Evolutionary conservation across 2,329 filamentous ascomycete genomes (phyloP).

Genomic region (Endoconidiophora laricicola): DNA sequence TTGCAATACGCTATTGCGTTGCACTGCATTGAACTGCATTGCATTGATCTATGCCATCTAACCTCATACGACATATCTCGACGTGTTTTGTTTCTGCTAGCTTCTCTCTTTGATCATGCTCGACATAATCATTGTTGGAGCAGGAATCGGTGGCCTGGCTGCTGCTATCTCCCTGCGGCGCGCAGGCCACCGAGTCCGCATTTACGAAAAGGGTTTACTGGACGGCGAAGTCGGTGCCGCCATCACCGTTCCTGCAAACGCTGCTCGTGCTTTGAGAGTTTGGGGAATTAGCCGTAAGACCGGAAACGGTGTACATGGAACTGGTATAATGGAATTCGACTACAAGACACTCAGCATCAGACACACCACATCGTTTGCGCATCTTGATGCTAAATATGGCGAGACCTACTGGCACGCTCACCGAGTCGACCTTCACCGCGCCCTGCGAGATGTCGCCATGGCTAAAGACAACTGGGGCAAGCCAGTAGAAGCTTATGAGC

Average conservation of each 20-base stretch:
- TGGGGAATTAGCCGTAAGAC: conserved; percentile 22
- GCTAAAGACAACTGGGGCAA: conserved; percentile 16
- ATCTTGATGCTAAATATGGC: conserved; percentile 17
- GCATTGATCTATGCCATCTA: too few species aligned
- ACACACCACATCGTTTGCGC: conserved; percentile 4
- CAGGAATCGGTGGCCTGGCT: conserved; percentile 23
- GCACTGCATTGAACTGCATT: too few species aligned
- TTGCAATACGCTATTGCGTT: too few species aligned
- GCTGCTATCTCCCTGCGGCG: conserved; percentile 21
- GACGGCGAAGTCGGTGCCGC: conserved; percentile 24
- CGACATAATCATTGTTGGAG: conserved; percentile 21
- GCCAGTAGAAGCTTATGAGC: conserved; percentile 14
- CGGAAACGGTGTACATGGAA: conserved; percentile 17
- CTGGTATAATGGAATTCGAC: conserved; percentile 15
- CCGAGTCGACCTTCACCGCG: conserved; percentile 25
- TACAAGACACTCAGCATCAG: conserved; percentile 17
- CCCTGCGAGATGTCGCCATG: conserved; percentile 21
- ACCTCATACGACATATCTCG: neutral
- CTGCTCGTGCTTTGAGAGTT: conserved; percentile 20
- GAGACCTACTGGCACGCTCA: conserved; percentile 22
- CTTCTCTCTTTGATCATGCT: conserved; percentile 11
- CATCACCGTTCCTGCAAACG: conserved; percentile 24
- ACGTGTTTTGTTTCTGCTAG: too few species aligned
- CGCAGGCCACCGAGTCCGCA: conserved; percentile 20
- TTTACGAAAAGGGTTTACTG: conserved; percentile 24